A percentile compares a stretch with the other conserved stretches of the same genome.
phyloP scores from a whole-genome alignment of 257 asterid genomes.

The Nicotiana undulata region DNA sequence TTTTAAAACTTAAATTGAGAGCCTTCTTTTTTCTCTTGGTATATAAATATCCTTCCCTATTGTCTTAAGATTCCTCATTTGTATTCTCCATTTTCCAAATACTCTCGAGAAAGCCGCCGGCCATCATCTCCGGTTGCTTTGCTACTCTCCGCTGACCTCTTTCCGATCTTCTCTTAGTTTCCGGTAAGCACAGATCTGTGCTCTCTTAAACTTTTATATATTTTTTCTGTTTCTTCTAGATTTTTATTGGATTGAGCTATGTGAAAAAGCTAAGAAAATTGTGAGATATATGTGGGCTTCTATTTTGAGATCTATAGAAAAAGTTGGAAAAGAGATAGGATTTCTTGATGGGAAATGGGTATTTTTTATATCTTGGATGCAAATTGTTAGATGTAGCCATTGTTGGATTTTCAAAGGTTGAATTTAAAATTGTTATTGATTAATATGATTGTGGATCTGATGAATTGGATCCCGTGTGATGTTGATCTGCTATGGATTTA shows the following conservation, averaged over 20 bases:
- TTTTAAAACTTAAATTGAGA: not conserved
- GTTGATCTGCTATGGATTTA: not conserved
- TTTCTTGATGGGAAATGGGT: not conserved
- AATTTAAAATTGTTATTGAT: not conserved
- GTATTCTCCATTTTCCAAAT: not conserved
- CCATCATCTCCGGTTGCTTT: constrained; percentile 2
- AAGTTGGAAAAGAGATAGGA: not conserved
- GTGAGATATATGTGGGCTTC: not conserved
- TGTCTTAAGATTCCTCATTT: not conserved
- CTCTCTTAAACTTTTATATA: not conserved
- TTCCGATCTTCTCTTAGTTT: not conserved
- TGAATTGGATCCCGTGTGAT: not conserved
- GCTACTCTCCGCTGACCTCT: not conserved
- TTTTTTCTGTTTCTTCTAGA: not conserved
- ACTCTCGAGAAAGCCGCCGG: not conserved
- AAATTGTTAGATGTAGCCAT: not conserved
- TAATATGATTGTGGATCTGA: not conserved
- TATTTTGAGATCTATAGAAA: not conserved
- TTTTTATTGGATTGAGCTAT: not conserved
- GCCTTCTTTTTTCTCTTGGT: not conserved
- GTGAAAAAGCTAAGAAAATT: not conserved
- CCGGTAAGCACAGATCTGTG: not conserved
- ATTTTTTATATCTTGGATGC: not conserved
- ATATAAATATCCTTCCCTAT: not conserved
- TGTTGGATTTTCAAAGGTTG: not conserved